Base-by-base conservation (phyloP, 2,329 filamentous ascomycete species). In the Periconia sp. region DNA sequence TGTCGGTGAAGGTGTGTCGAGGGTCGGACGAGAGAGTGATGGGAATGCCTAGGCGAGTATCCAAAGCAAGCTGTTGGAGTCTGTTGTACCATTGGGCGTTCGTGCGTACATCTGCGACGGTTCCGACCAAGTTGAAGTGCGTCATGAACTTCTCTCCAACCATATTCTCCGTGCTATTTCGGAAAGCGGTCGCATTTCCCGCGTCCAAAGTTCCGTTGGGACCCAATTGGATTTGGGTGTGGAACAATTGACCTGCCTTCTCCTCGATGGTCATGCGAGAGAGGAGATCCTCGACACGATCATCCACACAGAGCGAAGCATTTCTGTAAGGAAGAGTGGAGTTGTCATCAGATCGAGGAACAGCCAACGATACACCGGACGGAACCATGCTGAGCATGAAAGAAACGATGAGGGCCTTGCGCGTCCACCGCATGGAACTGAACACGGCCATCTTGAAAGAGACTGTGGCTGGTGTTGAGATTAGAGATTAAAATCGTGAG, bases 1-100 rank as follows among this genome's bases (percentile, higher is more conserved):
- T 76, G 27, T 77, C 71, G 1, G 74, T 75, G 60, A 78, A 80
- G 3, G 73, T 66, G 53, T 81, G 77, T 1, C 77, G 74, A 0
- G 79, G 80, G 33, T 82, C 80, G 0, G 78, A 74, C 1, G 79
- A 80, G 2, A 81, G 60, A 0, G 79, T 80, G 20, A 81, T 66
- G 0, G 79, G 80, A 27, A 81, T 81, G 0, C 79, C 79, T 2
- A 82, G 73, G 0, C 78, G 69, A 0, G 77, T 81, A 41, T 76
- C 68, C n/a, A 75, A 37, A 0, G 79, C 79, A 6, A 71, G 64
- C 43, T 72, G 57, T 55, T 81, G 79, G 8, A 81, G 40, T 9
- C 54, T 55, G 53, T 74, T 81, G 59, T 76, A 65, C 68, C 74
- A 81, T 33, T 71, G 65, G 0, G 77, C 76, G 19, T 58, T 64